Percentiles rank a stretch among this genome's conserved stretches.
These are phyloP conservation scores for Wallacemonas sp. DNA, from an alignment of 208 protist species.

Conservation along the genomic window DNA sequence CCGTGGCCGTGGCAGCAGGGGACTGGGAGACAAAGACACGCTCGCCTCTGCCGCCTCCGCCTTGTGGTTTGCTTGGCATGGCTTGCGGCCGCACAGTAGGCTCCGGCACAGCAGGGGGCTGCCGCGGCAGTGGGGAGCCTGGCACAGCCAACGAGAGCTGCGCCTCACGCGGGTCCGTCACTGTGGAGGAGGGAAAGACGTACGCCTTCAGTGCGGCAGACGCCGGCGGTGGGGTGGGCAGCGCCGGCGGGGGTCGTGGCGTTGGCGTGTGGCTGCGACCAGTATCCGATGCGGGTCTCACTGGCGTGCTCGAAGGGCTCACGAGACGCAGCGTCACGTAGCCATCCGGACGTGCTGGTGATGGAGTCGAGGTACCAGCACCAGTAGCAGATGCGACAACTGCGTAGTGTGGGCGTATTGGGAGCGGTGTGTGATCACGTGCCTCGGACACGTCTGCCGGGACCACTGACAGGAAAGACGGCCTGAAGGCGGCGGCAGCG, in stretches of 20 bases:
- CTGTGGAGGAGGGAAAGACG: not conserved
- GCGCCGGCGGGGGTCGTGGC: not conserved
- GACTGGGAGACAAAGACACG: too few species aligned
- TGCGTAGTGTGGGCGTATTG: not conserved
- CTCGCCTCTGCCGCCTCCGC: not conserved
- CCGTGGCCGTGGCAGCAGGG: too few species aligned
- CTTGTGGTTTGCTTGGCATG: too few species aligned
- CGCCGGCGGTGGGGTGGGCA: too few species aligned
- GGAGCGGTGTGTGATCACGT: not conserved
- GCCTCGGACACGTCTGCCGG: not conserved
- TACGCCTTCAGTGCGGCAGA: not conserved
- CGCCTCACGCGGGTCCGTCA: too few species aligned
- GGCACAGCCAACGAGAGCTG: too few species aligned
- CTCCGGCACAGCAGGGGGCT: not conserved
- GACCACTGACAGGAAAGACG: too few species aligned
- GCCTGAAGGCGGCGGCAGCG: too few species aligned
- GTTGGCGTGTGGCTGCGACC: not conserved
- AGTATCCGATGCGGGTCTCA: not conserved
- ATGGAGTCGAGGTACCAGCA: too few species aligned
- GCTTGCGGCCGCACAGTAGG: not conserved
- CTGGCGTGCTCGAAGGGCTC: not conserved
- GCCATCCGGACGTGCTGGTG: too few species aligned
- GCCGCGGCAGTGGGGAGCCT: not conserved
- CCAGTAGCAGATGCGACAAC: not conserved
- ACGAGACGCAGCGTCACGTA: constrained; percentile 3